Base-by-base conservation (phyloP, 805 yeast species). In the Kregervanrija fluxuum region DNA sequence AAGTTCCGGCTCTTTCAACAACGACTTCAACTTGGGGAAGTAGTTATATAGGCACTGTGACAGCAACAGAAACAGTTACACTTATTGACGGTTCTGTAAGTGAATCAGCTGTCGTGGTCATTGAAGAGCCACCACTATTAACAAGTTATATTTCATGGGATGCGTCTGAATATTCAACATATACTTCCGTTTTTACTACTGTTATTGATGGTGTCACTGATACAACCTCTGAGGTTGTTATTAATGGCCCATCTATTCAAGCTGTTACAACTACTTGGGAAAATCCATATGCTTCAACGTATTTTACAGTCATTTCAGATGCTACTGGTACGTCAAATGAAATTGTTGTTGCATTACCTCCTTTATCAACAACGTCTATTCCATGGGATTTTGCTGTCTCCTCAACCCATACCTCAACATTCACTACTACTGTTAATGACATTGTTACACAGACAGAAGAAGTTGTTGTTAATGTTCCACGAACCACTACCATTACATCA, bases 21-120 rank as follows among this genome's bases (percentile, higher is more conserved):
- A n/a, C n/a, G n/a, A n/a, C 37, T 14, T 32, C 48, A 3, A 33
- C 38, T 17, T 42, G 48, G 48, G n/a, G 9, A 6, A 30, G 42
- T 11, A 33, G 31, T 28, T 37, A 22, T 13, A 9, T 30, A 15
- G 13, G 11, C 14, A 43, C 46, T 14, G 17, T 30, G 8, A 16
- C 33, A 12, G 10, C 42, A 13, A 38, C 48, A 3, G 33, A 33
- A 31, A 43, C 36, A 1, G 33, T 31, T 16, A 37, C n/a, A 2
- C 15, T 39, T 11, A 30, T 13, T 3, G 33, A 35, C 30, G 32
- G 17, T 11, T 35, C 39, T 12, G 16, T 13, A 11, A 34, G 34
- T 13, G 30, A 34, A 12, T 36, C 48, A 12, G 35, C 35, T 35
- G n/a, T 43, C 14, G 15, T 40, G n/a, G 40, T 43, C 6, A 36